Conservation (phyloP, 164 flowering plant genomes). For the Umbilicus rupestris region DNA sequence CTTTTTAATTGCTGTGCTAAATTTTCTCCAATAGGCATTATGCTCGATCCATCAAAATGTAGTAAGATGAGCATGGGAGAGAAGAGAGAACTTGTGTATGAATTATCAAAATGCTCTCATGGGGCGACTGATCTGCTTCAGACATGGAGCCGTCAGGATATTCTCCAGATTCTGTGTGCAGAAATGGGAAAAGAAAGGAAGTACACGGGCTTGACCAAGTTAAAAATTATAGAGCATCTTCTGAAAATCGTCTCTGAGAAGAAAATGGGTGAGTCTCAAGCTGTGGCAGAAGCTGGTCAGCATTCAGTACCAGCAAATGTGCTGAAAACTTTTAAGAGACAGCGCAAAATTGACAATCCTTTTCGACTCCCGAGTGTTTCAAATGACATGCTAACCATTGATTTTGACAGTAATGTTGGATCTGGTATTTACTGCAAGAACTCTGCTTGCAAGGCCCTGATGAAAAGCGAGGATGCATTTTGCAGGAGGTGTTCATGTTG, state of each 20-base stretch:
- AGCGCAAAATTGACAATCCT: constrained; percentile 64
- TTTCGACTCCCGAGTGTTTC: constrained; percentile 29
- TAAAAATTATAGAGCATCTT: constrained; percentile 72
- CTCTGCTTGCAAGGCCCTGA: constrained; percentile 68
- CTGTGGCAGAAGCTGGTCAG: constrained; percentile 18
- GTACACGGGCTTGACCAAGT: constrained; percentile 78
- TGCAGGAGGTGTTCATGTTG: constrained; percentile 98
- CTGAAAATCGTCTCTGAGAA: constrained; percentile 57
- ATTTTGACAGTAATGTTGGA: constrained; percentile 18
- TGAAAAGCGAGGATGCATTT: constrained; percentile 49
- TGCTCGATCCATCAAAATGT: constrained; percentile 56
- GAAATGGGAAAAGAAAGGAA: constrained; percentile 96
- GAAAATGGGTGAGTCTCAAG: constrained; percentile 25
- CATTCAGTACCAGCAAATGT: constrained; percentile 23
- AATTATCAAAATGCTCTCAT: constrained; percentile 50
- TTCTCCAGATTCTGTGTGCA: constrained; percentile 71
- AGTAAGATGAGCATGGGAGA: constrained; percentile 62
- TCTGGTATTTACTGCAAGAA: constrained; percentile 47
- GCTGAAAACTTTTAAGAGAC: constrained; percentile 48
- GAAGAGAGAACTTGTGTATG: constrained; percentile 75
- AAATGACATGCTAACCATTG: constrained; percentile 14
- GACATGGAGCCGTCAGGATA: constrained; percentile 83
- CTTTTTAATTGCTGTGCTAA: too few species aligned
- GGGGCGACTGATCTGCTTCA: constrained; percentile 66
- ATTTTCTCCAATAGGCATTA: constrained; percentile 23